phyloP scores from a whole-genome alignment of 2,329 filamentous ascomycete genomes.

The Fusarium palustre region DNA sequence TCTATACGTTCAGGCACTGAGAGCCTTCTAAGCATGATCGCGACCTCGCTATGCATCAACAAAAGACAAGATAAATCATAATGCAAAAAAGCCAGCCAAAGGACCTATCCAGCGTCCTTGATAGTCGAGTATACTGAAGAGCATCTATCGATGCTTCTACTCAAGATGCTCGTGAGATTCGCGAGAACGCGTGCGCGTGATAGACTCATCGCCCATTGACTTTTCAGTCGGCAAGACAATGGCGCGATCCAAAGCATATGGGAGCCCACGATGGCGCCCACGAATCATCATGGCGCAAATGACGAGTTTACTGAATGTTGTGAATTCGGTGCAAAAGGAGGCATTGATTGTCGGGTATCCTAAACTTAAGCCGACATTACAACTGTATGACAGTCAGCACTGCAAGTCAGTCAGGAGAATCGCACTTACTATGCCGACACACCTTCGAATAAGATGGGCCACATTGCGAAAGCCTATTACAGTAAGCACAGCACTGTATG shows the following conservation, averaged over 20 bases:
- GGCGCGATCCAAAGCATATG: slow-evolving; percentile 52
- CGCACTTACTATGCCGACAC: slow-evolving; percentile 50
- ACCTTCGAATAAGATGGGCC: slow-evolving; percentile 52
- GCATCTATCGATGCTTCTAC: neutral
- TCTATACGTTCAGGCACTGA: slow-evolving; percentile 3
- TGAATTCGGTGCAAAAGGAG: slow-evolving; percentile 50
- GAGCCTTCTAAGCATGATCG: slow-evolving; percentile 13
- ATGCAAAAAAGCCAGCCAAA: neutral
- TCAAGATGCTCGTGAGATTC: slow-evolving; percentile 34
- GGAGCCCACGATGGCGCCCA: slow-evolving; percentile 52
- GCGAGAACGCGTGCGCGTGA: neutral
- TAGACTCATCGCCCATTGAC: slow-evolving; percentile 27
- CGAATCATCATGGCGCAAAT: slow-evolving; percentile 56
- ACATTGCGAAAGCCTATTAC: slow-evolving; percentile 47
- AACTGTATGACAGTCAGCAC: slow-evolving; percentile 40
- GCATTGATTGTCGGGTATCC: slow-evolving; percentile 49
- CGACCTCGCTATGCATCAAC: neutral
- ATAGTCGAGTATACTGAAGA: neutral
- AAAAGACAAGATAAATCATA: slow-evolving; percentile 6
- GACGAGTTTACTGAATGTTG: slow-evolving; percentile 52
- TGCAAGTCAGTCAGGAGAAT: too few species aligned
- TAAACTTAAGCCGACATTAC: slow-evolving; percentile 53
- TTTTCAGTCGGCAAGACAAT: slow-evolving; percentile 50
- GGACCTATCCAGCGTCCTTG: neutral
- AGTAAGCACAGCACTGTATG: neutral